Evolutionary conservation across 768 basidiomycete genomes (phyloP), one percentile per base, ranked within the genome.

Genomic region (Rhizopogon sp.): DNA sequence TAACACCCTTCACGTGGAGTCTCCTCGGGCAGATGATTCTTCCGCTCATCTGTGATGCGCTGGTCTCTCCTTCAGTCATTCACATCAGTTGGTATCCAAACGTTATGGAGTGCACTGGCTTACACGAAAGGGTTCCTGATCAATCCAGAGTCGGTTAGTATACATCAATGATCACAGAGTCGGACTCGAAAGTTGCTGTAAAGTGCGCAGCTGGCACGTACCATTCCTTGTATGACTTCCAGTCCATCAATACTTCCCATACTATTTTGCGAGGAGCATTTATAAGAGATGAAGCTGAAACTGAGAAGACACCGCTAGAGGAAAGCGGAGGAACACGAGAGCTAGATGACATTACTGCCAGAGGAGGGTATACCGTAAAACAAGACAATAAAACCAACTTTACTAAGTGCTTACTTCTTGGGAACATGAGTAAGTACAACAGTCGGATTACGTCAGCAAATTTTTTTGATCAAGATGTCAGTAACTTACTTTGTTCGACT

Each of bases 41-140:
- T 72, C 41, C 70, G 69, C 6, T 75, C 69, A 57, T 78, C 76
- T 9, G 78, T 66, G 35, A 79, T 63, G 51, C 69, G 71, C 63
- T 82, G 78, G 50, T 72, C 72, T 46, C 84, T 83, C 44, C 82
- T 84, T 60, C 22, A 55, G 14, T 45, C 22, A 39, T 7, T 43
- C n/a, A 3, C 35, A 29, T 39, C 52, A 53, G 6, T n/a, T 37
- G 44, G 47, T 40, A 46, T 59, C 53, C 39, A 51, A 40, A 22
- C 33, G 7, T 37, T 13, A 46, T 10, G 22, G 29, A 29, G 39
- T 2, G 40, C 43, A 40, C 20, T 10, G 43, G 70, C 80, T 29
- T 70, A 85, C 85, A 81, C 78, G 53, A 86, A 87, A 5, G 85
- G 75, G 60, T 87, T 88, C 85, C 85, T 88, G 56, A 35, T 37